Base-by-base conservation (phyloP, 805 yeast genomes). In the Ogataea minuta region DNA sequence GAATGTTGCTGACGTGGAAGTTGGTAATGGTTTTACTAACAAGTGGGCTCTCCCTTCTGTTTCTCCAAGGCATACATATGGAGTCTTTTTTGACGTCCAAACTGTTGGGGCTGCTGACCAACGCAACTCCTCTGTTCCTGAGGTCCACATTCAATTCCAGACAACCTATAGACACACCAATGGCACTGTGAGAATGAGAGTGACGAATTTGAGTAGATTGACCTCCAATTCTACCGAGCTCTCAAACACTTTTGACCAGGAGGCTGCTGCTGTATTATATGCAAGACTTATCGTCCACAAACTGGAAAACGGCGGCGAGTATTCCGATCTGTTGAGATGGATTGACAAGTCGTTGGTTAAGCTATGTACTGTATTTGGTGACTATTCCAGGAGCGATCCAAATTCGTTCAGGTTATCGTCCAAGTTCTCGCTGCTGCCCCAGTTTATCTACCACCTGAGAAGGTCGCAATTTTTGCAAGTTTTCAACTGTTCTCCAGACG, bases 401-500 rank as follows among this genome's bases (percentile, higher is more conserved):
- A 68, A 71, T 38, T 80, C 95, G 23, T 90, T 93, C 71, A 73
- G 93, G 56, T 71, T 93, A 49, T 78, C 90, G 2, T 89, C 83
- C 43, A 84, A 83, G 59, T 90, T 88, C 63, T 78, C 88, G 30
- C 70, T 91, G 60, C 84, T 87, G 59, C 99, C 99, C 19, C 99
- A 93, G 65, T 95, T 93, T 58, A 83, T 93, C 66, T 93, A 84
- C 68, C 95, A 93, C 62, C 72, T 93, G 66, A 84, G 99, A 68
- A 82, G 99, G 63, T 88, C 97, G 1, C 98, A 91, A 66, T 90
- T 93, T 63, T 70, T 93, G 62, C 95, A 88, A 63, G 95, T 91
- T 31, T 93, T 93, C 74, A 93, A 93, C 67, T 90, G 90, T 66
- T 93, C 99, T 5, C 99, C 99, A 2, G 99, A 93, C 70, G 99